Base-by-base conservation (phyloP, 768 basidiomycete species). In the Rhizopogon salebrosus region DNA sequence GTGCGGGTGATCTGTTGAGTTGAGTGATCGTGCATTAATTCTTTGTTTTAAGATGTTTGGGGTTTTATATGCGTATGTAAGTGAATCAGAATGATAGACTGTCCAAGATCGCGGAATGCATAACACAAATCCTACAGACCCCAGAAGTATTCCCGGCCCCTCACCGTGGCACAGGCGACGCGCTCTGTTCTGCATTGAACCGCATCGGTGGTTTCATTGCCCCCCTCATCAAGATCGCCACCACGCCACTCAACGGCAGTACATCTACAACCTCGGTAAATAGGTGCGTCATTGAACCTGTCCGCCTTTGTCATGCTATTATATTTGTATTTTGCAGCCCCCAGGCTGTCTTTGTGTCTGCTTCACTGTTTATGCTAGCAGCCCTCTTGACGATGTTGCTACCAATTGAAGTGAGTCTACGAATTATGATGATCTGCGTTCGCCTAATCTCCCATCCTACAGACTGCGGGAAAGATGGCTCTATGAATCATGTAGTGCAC, bases 71-170 rank as follows among this genome's bases (percentile, higher is more conserved):
- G 80, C 80, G 1, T 81, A 80, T 45, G 43, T 45, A 11, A 45
- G 43, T 45, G 43, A 20, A 80, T 45, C 27, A 29, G 18, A 45
- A 27, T 45, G 43, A 31, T 45, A 14, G 13, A 13, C 27, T 45
- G 18, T 3, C 14, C 10, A 34, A 46, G 20, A 16, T 34, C n/a
- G 5, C 14, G 4, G 9, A 46, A 23, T 34, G 8, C 11, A 34
- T 46, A 13, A 34, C 29, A 1, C 13, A 5, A 14, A 46, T 34
- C 8, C 4, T 46, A 5, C 8, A 34, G 57, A 82, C 81, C 7
- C 81, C 81, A 1, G 80, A 83, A 60, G 77, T 79, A 18, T 83
- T 83, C 68, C 78, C 81, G 0, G 77, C 78, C 0, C 76, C 78
- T 3, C 78, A 80, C 56, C 74, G 81, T 34, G 81, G 81, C 3